phyloP scores from a whole-genome alignment of 176 grass and related monocot genomes.

The Aegilops longissima region DNA sequence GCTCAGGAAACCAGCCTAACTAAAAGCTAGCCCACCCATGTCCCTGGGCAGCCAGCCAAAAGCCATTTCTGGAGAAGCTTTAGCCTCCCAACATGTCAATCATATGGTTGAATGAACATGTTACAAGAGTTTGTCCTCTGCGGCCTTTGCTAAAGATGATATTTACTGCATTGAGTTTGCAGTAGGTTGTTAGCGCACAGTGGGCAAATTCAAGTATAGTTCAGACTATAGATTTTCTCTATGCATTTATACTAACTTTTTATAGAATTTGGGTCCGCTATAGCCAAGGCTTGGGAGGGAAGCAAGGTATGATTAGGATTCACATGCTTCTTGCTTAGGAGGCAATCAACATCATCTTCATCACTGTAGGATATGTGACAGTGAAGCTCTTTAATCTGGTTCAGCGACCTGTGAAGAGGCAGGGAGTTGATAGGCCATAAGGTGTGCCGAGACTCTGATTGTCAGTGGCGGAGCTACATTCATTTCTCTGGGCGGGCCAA shows the following conservation, averaged over 20 bases:
- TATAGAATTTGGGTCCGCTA: background rate
- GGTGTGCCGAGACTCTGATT: background rate
- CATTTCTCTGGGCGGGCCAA: too few species aligned
- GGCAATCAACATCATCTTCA: conserved; percentile 10
- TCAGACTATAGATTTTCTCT: background rate
- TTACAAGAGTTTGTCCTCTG: background rate
- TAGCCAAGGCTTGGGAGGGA: conserved; percentile 15
- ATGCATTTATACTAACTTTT: background rate
- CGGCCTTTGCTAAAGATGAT: background rate
- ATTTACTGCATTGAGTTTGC: background rate
- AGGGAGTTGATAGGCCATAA: background rate
- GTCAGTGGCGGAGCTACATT: too few species aligned
- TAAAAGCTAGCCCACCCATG: background rate
- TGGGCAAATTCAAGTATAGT: background rate
- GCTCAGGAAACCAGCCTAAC: background rate
- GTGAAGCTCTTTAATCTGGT: conserved; percentile 4
- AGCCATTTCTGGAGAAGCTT: background rate
- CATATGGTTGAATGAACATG: background rate
- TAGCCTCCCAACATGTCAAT: background rate
- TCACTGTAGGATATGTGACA: background rate
- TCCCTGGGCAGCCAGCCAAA: background rate
- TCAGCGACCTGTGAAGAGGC: background rate
- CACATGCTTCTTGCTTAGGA: conserved; percentile 23
- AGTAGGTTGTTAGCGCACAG: background rate
- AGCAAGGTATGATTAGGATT: conserved; percentile 31